phyloP scores from a whole-genome alignment of 495 filamentous ascomycete species.

The Neurospora intermedia region DNA sequence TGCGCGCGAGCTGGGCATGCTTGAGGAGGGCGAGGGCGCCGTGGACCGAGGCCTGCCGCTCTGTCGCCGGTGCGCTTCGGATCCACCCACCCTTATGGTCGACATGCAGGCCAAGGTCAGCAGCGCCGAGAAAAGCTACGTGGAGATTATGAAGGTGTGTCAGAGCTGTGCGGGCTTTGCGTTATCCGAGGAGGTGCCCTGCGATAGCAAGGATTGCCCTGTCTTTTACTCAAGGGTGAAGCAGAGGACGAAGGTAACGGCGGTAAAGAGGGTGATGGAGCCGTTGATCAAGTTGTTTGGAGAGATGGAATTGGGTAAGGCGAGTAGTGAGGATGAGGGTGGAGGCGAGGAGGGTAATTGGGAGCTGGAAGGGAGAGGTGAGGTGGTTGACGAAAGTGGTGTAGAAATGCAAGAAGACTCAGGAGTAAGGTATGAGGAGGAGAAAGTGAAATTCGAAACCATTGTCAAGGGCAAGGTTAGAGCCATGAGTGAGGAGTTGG shows the following conservation, averaged over 20 bases:
- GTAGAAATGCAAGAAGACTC: not conserved
- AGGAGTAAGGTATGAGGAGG: not conserved
- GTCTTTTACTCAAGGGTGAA: constrained; percentile 82
- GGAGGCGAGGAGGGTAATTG: not conserved
- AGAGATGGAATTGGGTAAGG: constrained; percentile 24
- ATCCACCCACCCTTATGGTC: constrained; percentile 48
- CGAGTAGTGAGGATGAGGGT: constrained; percentile 19
- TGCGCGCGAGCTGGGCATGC: not conserved
- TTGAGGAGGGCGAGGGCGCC: not conserved
- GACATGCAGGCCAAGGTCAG: constrained; percentile 50
- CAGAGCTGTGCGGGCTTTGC: constrained; percentile 67
- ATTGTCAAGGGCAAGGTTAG: not conserved
- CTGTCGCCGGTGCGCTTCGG: constrained; percentile 51
- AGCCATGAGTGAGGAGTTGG: not conserved
- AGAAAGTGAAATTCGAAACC: not conserved
- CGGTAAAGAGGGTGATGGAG: constrained; percentile 43
- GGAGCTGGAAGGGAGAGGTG: not conserved
- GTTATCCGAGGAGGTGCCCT: constrained; percentile 64
- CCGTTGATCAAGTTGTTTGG: constrained; percentile 48
- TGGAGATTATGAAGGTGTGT: constrained; percentile 65
- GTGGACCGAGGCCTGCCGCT: constrained; percentile 23
- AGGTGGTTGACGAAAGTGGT: not conserved
- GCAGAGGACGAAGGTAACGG: constrained; percentile 50
- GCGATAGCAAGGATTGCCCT: constrained; percentile 85
- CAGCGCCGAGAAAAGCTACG: constrained; percentile 49